A percentile compares a stretch with the other conserved stretches of the same genome.
Conservation (phyloP, 2,329 filamentous ascomycete species). For the Exophiala oligosperma region DNA sequence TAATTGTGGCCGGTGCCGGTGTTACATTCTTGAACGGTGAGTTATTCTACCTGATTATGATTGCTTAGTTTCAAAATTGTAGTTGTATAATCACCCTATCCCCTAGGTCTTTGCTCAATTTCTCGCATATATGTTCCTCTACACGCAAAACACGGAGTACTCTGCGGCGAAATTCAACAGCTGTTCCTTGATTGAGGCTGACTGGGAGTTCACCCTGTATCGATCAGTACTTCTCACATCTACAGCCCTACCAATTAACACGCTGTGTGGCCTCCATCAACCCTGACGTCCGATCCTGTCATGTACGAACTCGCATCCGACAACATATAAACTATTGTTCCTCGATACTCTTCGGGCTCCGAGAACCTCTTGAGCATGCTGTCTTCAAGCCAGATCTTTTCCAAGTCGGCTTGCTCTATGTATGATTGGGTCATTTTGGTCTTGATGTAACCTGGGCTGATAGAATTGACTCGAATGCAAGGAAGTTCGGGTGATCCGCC, state of each 20-base stretch:
- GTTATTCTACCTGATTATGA: too few species aligned
- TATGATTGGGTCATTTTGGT: slow-evolving; percentile 9
- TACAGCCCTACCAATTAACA: slow-evolving; percentile 5
- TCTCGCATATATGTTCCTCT: too few species aligned
- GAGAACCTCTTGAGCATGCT: slow-evolving; percentile 79
- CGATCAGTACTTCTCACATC: too few species aligned
- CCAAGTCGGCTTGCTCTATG: not conserved
- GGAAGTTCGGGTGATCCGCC: slow-evolving; percentile 56
- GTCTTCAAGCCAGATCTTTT: slow-evolving; percentile 71
- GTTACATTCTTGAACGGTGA: too few species aligned
- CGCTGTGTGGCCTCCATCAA: slow-evolving; percentile 69
- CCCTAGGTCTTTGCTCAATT: too few species aligned
- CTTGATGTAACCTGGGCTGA: slow-evolving; percentile 45
- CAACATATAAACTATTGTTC: slow-evolving; percentile 67
- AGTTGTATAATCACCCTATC: too few species aligned
- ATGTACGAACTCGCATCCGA: slow-evolving; percentile 79
- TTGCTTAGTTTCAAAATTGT: too few species aligned
- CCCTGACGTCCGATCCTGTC: slow-evolving; percentile 70
- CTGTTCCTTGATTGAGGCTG: too few species aligned
- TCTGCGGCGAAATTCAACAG: too few species aligned
- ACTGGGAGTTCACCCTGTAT: too few species aligned
- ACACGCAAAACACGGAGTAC: too few species aligned
- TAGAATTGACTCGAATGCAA: slow-evolving; percentile 51
- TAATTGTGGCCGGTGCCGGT: too few species aligned
- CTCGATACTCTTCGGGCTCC: slow-evolving; percentile 67